Base-by-base conservation (phyloP, 1,284 basidiomycete species). In the Mixia osmundae region DNA sequence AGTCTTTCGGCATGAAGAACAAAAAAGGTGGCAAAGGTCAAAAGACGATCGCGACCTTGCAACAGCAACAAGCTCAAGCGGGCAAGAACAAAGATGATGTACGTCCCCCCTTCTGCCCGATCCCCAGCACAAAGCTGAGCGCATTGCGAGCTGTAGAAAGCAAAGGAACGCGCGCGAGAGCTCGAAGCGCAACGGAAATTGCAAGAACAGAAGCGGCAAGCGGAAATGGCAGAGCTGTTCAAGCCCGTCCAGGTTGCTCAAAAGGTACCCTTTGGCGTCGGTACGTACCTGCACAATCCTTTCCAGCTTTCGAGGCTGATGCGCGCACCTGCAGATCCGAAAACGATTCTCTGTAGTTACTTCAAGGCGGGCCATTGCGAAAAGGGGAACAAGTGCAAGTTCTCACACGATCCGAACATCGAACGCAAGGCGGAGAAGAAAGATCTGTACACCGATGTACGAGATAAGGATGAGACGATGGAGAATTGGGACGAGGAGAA, bases 401-500 rank as follows among this genome's bases (percentile, higher is more conserved):
- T 87, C 59, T 89, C 80, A 44, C 89, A 97, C 58, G 74, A 91
- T 60, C 48, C 71, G 42, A 69, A 95, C 50, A 71, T 91, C 15
- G 82, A 69, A 15, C 62, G 89, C 44, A 95, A 91, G 59, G 75
- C 76, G 32, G 79, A 89, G 56, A 97, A 97, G 71, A 83, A 76
- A 64, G 87, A 94, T 57, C 53, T 97, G 46, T 99, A 99, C 56
- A 76, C 72, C 53, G 89, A 99, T 57, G 65, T 58, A 44, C 65
- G 89, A 46, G 79, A 80, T 52, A 73, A 77, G 36, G 72, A 54
- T 60, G 85, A 91, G 57, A 91, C 85, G 7, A 97, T 97, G 89
- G 87, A 94, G 50, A 74, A 66, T 48, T 99, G 89, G 89, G 85
- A 95, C 59, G 78, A 95, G 47, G 85, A 73, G 47, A 95, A 89